Evolutionary conservation across 805 yeast species (phyloP).

Genomic region (Kregervanrija pseudodelftensis): DNA sequence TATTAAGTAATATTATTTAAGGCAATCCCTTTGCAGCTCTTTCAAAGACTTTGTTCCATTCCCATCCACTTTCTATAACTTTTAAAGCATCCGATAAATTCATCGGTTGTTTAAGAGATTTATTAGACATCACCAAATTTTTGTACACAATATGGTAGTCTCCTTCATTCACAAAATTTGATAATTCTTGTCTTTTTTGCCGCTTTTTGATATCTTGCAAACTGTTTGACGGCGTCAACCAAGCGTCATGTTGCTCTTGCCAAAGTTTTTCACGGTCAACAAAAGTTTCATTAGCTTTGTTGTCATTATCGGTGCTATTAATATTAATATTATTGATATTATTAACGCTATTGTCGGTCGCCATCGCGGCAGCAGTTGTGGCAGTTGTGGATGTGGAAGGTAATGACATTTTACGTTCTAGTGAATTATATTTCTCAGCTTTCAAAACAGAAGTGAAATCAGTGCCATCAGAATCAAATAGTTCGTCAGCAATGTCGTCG

Average conservation of each 20-base stretch:
- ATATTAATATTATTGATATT: too few species aligned
- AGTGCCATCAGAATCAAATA: constrained; percentile 31
- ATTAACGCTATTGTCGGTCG: neutral
- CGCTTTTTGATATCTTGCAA: constrained; percentile 21
- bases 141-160: constrained; percentile 59
- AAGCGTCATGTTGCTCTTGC: constrained; percentile 59
- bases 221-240: constrained; percentile 43
- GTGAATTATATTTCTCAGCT: neutral
- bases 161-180: constrained; percentile 18
- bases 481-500: constrained; percentile 43
- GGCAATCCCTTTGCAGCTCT: constrained; percentile 27
- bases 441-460: neutral
- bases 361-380: constrained; percentile 1
- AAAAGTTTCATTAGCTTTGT: too few species aligned
- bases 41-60: constrained; percentile 53
- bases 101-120: constrained; percentile 59
- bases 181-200: constrained; percentile 19
- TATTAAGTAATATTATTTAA: neutral
- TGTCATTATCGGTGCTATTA: too few species aligned
- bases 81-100: constrained; percentile 66
- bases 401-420: neutral
- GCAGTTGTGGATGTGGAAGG: constrained; percentile 1
- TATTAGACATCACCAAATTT: constrained; percentile 62
- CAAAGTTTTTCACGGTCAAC: constrained; percentile 42
- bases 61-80: constrained; percentile 82